phyloP scores from a whole-genome alignment of 306 rosid genomes.

The Echinosophora koreensis region DNA sequence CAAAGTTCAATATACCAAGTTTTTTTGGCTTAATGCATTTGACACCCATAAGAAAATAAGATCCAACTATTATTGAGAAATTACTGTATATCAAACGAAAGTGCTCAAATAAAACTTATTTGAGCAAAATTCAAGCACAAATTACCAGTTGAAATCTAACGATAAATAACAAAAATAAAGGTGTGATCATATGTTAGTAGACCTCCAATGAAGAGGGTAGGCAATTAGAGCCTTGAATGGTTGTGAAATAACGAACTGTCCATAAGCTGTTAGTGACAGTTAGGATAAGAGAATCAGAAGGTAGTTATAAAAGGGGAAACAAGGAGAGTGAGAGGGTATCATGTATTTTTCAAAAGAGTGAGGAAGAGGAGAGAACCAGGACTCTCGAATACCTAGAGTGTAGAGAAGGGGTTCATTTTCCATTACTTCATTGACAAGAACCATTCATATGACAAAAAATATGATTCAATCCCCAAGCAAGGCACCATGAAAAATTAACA shows the following conservation, averaged over 20 bases:
- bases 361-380: neutral
- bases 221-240: too few relatives aligned
- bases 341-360: too few relatives aligned
- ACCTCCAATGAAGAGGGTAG: too few relatives aligned
- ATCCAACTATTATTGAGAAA: conserved; percentile 10
- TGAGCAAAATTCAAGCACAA: neutral
- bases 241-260: too few relatives aligned
- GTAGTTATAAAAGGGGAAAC: too few relatives aligned
- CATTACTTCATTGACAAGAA: neutral
- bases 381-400: too few relatives aligned
- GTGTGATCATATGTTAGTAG: neutral
- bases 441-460: conserved; percentile 8
- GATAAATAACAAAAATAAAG: neutral
- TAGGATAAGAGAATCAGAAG: too few relatives aligned
- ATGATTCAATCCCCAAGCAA: conserved; percentile 35
- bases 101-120: conserved; percentile 3
- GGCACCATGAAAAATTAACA: conserved; percentile 7
- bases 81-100: conserved; percentile 1
- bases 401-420: too few relatives aligned
- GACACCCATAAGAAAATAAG: neutral
- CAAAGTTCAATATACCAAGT: neutral
- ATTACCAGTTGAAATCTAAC: neutral
- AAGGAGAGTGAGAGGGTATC: too few relatives aligned
- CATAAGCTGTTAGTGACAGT: too few relatives aligned
- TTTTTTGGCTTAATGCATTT: conserved; percentile 2